These are phyloP conservation scores for Colletotrichum sp. DNA, from an alignment of 2,329 filamentous ascomycete genomes.

Conservation along the genomic window DNA sequence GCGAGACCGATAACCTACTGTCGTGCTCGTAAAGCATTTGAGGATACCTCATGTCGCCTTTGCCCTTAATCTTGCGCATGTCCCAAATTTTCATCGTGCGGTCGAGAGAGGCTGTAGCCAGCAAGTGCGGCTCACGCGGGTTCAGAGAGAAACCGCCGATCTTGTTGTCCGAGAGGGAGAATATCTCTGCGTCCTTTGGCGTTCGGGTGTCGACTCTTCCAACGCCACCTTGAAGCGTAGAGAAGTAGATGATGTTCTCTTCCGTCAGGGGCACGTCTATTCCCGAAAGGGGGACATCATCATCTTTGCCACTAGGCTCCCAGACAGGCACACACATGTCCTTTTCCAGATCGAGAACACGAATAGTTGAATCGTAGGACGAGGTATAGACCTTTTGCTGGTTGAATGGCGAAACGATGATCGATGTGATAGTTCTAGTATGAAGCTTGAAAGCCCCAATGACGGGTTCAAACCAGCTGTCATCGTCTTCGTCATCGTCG, in stretches of 20 bases:
- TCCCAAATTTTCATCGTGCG: constrained; percentile 94
- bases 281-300: constrained; percentile 82
- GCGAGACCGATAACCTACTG: constrained; percentile 85
- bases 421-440: constrained; percentile 83
- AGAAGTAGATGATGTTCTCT: constrained; percentile 81
- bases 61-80: constrained; percentile 76
- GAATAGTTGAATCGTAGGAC: constrained; percentile 92
- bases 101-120: constrained; percentile 90
- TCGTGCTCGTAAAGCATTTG: constrained; percentile 80
- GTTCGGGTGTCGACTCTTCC: constrained; percentile 81
- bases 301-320: constrained; percentile 70
- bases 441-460: constrained; percentile 92
- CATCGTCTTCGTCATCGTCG: constrained; percentile 72
- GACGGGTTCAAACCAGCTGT: constrained; percentile 64
- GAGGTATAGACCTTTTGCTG: constrained; percentile 79
- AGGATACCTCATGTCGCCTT: constrained; percentile 65
- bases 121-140: constrained; percentile 78
- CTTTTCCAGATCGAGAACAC: constrained; percentile 83
- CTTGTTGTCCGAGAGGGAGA: constrained; percentile 86
- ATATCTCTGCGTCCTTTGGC: constrained; percentile 64
- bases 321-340: constrained; percentile 83
- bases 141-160: constrained; percentile 93
- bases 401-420: constrained; percentile 78
- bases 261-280: constrained; percentile 78
- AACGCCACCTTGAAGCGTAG: constrained; percentile 81